Percentiles rank a stretch among this genome's conserved stretches.
Evolutionary conservation across 140 eudicot genomes (phyloP).

Genomic region (Bidens hawaiensis): DNA sequence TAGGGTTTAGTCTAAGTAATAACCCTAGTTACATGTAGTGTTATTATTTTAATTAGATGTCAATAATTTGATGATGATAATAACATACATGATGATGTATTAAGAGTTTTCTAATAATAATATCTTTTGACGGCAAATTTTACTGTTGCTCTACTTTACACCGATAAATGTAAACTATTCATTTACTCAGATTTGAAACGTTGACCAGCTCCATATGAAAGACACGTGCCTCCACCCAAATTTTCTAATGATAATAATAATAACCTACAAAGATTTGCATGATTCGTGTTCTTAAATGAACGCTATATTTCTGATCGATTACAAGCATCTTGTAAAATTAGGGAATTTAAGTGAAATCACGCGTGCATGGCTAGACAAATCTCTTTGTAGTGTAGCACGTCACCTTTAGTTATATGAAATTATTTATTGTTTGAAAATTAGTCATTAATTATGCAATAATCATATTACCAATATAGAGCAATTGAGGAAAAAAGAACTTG

Average conservation of each 20-base stretch:
- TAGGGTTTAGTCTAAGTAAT: slow-evolving; percentile 27
- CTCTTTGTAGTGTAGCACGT: too few species aligned
- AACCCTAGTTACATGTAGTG: slow-evolving; percentile 27
- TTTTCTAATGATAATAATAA: too few species aligned
- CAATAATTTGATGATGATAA: neutral
- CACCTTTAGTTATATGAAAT: too few species aligned
- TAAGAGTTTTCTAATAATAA: neutral
- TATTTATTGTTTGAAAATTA: too few species aligned
- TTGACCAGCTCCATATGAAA: too few species aligned
- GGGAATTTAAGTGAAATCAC: neutral
- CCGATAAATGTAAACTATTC: too few species aligned
- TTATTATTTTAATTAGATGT: neutral
- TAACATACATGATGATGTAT: slow-evolving; percentile 13
- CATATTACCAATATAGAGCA: too few species aligned
- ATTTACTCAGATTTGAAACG: too few species aligned
- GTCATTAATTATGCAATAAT: neutral
- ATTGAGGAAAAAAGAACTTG: too few species aligned
- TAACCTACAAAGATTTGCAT: neutral
- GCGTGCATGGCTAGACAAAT: neutral
- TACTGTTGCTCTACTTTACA: too few species aligned
- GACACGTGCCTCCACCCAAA: too few species aligned
- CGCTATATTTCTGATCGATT: neutral
- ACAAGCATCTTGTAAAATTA: neutral
- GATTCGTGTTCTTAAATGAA: neutral
- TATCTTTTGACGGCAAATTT: too few species aligned